Evolutionary conservation across 2,329 filamentous ascomycete genomes (phyloP).

Genomic region (Trichophyton mentagrophytes): DNA sequence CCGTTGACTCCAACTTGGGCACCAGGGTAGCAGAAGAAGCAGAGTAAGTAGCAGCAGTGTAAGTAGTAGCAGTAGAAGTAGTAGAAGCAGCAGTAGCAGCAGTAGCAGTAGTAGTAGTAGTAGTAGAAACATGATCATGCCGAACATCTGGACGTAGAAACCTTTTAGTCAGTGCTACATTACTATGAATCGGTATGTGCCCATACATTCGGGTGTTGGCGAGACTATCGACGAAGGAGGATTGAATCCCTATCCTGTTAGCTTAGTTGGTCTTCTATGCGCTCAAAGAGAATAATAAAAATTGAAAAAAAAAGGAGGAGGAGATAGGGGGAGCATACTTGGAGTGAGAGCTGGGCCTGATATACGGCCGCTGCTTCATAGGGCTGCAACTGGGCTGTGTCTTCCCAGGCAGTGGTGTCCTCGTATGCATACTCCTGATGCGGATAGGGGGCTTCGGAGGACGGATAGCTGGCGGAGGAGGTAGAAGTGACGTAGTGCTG

Average conservation of each 20-base stretch:
- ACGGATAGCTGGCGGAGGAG: background rate
- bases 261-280: background rate
- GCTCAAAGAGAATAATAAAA: background rate
- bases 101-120: background rate
- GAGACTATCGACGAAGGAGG: conserved; percentile 3
- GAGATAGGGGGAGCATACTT: conserved; percentile 7
- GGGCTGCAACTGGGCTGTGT: background rate
- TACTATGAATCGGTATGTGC: conserved; percentile 6
- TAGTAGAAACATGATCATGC: conserved; percentile 3
- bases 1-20: conserved; percentile 4
- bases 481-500: background rate
- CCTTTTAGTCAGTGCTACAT: conserved; percentile 6
- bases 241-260: conserved; percentile 4
- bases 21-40: background rate
- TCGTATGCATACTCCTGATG: background rate
- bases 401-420: background rate
- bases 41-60: background rate
- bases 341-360: conserved; percentile 5
- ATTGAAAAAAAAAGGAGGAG: background rate
- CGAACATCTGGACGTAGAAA: conserved; percentile 4
- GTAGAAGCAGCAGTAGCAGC: background rate
- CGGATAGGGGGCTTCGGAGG: background rate
- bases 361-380: conserved; percentile 5
- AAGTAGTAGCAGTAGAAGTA: background rate
- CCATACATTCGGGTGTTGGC: conserved; percentile 6